Conservation (phyloP, 352 stramenopile species). For the Phytopythium vexans region DNA sequence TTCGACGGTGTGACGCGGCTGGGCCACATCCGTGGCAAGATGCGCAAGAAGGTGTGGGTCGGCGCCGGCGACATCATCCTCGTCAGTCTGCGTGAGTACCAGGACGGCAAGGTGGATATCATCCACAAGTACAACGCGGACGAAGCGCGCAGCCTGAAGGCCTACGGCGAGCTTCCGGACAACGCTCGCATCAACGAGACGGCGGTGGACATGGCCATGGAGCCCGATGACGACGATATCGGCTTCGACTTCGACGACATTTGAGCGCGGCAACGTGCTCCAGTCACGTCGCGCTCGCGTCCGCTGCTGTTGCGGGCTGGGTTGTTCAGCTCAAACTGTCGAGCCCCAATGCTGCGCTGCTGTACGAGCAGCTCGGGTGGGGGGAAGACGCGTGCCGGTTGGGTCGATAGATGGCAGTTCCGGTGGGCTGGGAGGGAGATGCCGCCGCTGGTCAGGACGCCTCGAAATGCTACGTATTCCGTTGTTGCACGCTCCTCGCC, state of each 20-base stretch:
- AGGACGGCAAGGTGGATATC: constrained; percentile 99
- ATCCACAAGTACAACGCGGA: constrained; percentile 99
- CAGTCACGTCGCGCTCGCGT: background rate
- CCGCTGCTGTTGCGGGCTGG: constrained; percentile 1
- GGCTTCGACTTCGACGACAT: constrained; percentile 91
- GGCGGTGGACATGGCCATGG: constrained; percentile 83
- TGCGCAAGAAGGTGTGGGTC: constrained; percentile 99
- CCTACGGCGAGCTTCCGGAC: constrained; percentile 99
- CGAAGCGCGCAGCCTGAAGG: constrained; percentile 98
- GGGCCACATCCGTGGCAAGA: constrained; percentile 99
- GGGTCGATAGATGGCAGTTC: background rate
- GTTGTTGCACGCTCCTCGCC: no score
- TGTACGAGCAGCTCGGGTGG: no score
- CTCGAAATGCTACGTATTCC: no score
- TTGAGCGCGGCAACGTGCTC: constrained; percentile 30
- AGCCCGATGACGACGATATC: constrained; percentile 85
- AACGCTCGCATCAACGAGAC: constrained; percentile 90
- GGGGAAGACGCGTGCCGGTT: constrained; percentile 5
- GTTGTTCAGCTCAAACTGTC: background rate
- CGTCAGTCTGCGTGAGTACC: constrained; percentile 98
- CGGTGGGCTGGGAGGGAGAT: no score
- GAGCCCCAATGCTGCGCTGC: no score
- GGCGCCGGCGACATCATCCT: constrained; percentile 99
- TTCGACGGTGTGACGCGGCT: constrained; percentile 98
- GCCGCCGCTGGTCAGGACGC: no score